Evolutionary conservation across 148 eudicot species (phyloP), one percentile per base, ranked within the genome.

Genomic region (Nepenthes gracilis): DNA sequence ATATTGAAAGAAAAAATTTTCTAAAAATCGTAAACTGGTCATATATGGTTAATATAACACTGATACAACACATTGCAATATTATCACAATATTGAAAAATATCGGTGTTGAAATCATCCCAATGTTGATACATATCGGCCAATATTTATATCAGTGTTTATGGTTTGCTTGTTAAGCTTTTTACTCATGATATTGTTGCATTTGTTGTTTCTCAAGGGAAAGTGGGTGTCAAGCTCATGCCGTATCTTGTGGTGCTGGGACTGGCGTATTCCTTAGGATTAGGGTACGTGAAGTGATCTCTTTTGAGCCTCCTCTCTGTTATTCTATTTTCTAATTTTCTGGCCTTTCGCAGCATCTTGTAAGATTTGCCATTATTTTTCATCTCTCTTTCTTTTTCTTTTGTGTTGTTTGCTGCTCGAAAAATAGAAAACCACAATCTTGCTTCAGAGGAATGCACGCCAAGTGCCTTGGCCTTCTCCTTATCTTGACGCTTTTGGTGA

Each of bases 401-500:
- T 32, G 1, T 9, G 36, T 10, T 6, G 8, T 13, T 55, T 32
- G 1, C 9, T 55, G 35, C 48, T 23, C 23, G 23, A 23, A 23
- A 37, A 62, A 67, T 58, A 93, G 99, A 88, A 79, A 83, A 88
- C 99, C 2, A 75, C 87, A 40, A 77, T 93, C 53, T 74, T 88
- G 85, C 88, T 93, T 68, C 96, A 86, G 80, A 76, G 99, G 58
- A 78, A 83, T 74, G 87, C 84, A 48, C 95, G 99, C 54, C 99
- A 84, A 68, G 85, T 96, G 52, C 81, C 71, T 64, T 93, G 99
- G 99, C 87, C 91, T 48, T 93, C 99, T 9, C 99, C 86, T 1
- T 93, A 93, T 81, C 87, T 93, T 78, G 99, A 93, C 74, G 78
- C 84, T 62, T 93, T 72, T 70, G 99, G 99, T 59, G 99, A 93